phyloP scores from a whole-genome alignment of 2,329 filamentous ascomycete species.

The Beauveria bassiana region DNA sequence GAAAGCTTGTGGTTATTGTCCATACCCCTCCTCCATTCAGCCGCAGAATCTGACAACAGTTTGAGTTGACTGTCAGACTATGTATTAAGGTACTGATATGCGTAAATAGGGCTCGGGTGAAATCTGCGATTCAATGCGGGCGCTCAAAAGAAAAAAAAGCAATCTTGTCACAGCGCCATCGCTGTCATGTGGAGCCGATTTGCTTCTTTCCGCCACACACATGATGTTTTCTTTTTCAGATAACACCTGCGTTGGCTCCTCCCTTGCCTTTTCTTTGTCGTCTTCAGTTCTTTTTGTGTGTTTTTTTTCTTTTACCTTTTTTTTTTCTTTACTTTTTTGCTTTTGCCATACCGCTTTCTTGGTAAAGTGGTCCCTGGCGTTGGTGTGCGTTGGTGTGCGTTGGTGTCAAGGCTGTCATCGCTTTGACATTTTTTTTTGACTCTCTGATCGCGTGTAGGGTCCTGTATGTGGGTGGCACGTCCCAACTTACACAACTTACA shows the following conservation, averaged over 20 bases:
- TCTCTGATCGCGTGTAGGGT: neutral
- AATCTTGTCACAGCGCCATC: neutral
- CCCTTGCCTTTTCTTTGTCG: neutral
- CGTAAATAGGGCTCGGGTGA: neutral
- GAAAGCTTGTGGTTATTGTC: too few relatives aligned
- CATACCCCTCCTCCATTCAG: too few relatives aligned
- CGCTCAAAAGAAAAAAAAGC: neutral
- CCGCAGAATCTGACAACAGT: too few relatives aligned
- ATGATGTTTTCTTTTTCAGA: neutral
- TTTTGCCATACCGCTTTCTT: neutral
- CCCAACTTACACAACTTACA: neutral
- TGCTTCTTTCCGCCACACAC: neutral
- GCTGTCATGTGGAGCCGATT: neutral
- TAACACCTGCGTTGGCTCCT: neutral
- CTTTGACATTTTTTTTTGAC: constrained; percentile 3
- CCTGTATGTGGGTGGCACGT: neutral
- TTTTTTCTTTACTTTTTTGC: neutral
- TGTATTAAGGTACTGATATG: neutral
- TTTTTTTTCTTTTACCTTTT: neutral
- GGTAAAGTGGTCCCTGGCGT: neutral
- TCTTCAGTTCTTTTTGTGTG: neutral
- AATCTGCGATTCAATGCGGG: neutral
- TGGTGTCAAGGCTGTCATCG: neutral
- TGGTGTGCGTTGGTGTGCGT: neutral
- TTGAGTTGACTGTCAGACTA: too few relatives aligned